Base-by-base conservation (phyloP, 2,329 filamentous ascomycete genomes). In the Furcasterigmium furcatum region DNA sequence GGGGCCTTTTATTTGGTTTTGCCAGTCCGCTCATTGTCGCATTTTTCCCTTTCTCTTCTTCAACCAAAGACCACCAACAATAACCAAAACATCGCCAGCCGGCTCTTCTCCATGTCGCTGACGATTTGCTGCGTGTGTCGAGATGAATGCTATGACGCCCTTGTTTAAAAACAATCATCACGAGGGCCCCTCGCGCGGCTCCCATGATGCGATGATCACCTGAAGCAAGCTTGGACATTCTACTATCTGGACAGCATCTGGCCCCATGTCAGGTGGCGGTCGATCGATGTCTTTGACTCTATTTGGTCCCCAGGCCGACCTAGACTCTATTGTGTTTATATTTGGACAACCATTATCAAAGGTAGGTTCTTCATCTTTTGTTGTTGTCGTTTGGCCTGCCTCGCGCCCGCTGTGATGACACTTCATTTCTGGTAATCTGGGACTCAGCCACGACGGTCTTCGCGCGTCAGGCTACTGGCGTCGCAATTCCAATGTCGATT, bases 161-260 rank as follows among this genome's bases (percentile, higher is more conserved):
- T 80, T 81, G 76, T 70, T 71, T 75, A 83, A 83, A 43, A 82
- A 83, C 79, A 79, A 82, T 83, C 68, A 73, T 80, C 78, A 80
- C 76, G 79, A 83, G 79, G 77, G 79, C 78, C 79, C 76, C 76
- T 36, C 74, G 76, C 63, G 76, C 67, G 77, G 77, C 76, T 72
- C 60, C 77, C 79, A 82, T 81, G 79, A 82, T 79, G 72, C 76
- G 79, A 58, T 80, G 79, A 82, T 82, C 78, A 83, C 79, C 79
- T 82, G 74, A 80, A 72, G 73, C 77, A 80, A 80, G 73, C 71
- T 52, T 63, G 71, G 71, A 82, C 78, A 81, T n/a, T n/a, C n/a
- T 73, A 57, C 52, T 44, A 32, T 25, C 5, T 19, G 8, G 30
- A n/a, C n/a, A n/a, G n/a, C n/a, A n/a, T n/a, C n/a, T n/a, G n/a